A percentile compares a stretch with the other conserved stretches of the same genome.
Conservation (phyloP, 139 green algal genomes). For the Penium margaritaceum region DNA sequence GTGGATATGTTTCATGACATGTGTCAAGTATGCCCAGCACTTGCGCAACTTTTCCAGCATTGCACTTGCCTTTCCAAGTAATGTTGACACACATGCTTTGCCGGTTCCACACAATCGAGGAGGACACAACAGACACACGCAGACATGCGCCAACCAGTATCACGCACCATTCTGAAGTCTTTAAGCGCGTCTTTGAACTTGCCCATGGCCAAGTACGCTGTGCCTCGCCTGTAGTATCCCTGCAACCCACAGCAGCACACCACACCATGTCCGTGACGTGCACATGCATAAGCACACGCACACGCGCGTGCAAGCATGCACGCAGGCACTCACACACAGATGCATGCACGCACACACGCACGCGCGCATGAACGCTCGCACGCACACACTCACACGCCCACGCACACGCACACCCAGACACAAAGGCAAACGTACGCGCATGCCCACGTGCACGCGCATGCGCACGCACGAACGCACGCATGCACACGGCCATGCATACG, state of each 20-base stretch:
- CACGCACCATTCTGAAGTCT: neutral
- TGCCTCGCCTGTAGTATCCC: neutral
- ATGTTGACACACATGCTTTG: too few species aligned
- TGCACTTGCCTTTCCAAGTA: too few species aligned
- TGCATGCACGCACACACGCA: neutral
- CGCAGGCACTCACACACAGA: neutral
- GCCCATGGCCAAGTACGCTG: neutral
- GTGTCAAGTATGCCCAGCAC: too few species aligned
- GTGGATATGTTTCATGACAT: too few species aligned
- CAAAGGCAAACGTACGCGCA: neutral
- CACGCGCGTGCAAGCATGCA: neutral
- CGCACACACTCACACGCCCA: neutral
- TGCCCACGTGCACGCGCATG: neutral
- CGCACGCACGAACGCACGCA: neutral
- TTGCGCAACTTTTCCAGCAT: too few species aligned
- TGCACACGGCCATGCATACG: neutral
- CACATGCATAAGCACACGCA: neutral
- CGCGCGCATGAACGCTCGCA: neutral
- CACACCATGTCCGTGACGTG: neutral
- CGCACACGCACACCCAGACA: neutral
- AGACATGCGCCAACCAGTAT: too few species aligned
- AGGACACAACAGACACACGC: too few species aligned
- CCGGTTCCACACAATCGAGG: too few species aligned
- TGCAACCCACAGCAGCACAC: neutral
- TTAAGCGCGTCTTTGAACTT: neutral